These are phyloP conservation scores for Thraustotheca clavata DNA, from an alignment of 352 stramenopile species.

Conservation along the genomic window DNA sequence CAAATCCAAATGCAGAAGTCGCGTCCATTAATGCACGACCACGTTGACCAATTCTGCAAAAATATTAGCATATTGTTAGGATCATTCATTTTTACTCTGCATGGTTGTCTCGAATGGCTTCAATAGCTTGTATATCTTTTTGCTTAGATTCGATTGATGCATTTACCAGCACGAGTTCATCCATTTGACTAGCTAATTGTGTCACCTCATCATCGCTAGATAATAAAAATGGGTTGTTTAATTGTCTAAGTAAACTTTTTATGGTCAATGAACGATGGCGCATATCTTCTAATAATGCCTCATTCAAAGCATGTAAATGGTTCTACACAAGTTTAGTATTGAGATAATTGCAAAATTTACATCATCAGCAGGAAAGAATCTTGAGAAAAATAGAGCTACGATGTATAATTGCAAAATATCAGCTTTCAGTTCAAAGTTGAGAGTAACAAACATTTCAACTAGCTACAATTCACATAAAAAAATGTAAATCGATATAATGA, in stretches of 20 bases:
- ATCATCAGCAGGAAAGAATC: constrained; percentile 4
- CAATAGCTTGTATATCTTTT: not conserved
- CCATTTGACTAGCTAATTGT: not conserved
- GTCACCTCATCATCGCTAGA: constrained; percentile 10
- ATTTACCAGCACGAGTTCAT: not conserved
- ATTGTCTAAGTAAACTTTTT: constrained; percentile 7
- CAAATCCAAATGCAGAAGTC: not conserved
- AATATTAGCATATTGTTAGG: not conserved
- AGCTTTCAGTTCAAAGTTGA: constrained; percentile 6
- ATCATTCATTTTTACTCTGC: not conserved
- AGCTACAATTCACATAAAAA: not conserved
- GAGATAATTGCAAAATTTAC: not conserved
- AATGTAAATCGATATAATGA: not conserved
- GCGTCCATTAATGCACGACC: constrained; percentile 2
- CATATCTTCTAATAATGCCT: constrained; percentile 6
- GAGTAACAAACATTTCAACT: constrained; percentile 1
- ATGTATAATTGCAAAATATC: constrained; percentile 1
- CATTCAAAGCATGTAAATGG: not conserved
- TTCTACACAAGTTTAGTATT: not conserved
- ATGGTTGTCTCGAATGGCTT: not conserved
- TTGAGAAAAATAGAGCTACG: not conserved
- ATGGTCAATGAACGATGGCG: not conserved
- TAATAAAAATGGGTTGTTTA: not conserved
- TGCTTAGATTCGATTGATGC: constrained; percentile 5
- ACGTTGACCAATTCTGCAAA: not conserved